A percentile compares a stretch with the other conserved stretches of the same genome.
phyloP scores from a whole-genome alignment of 1,139 yeast species.

The Spencermartinsiella ligniputridi region DNA sequence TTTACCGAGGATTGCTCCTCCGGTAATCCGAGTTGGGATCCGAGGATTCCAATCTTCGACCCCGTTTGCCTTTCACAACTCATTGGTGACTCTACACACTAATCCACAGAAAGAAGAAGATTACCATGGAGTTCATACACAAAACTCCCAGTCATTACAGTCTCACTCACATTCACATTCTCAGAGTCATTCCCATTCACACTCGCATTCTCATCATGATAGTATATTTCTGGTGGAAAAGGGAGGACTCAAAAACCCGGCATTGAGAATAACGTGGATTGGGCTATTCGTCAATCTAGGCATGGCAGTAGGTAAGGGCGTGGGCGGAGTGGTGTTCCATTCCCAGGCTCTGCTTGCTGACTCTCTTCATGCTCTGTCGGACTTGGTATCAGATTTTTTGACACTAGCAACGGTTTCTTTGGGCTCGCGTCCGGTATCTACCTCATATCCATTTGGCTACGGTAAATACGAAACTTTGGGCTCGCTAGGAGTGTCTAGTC shows the following conservation, averaged over 20 bases:
- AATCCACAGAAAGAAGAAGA: background rate
- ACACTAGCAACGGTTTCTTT: constrained; percentile 86
- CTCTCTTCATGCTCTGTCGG: constrained; percentile 88
- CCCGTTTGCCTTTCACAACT: background rate
- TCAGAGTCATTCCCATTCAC: constrained; percentile 23
- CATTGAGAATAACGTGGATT: constrained; percentile 88
- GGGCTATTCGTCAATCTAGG: constrained; percentile 80
- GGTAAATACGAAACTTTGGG: constrained; percentile 94
- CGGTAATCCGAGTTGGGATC: background rate
- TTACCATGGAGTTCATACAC: background rate
- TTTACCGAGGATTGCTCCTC: background rate
- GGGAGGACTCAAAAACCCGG: constrained; percentile 58
- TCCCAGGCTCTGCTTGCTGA: constrained; percentile 94
- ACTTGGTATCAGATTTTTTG: constrained; percentile 80
- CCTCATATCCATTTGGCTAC: constrained; percentile 75
- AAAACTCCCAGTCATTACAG: no score
- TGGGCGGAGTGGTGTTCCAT: constrained; percentile 88
- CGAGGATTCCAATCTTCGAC: background rate
- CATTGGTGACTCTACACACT: background rate
- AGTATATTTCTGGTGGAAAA: constrained; percentile 26
- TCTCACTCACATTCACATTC: background rate
- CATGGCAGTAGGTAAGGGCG: constrained; percentile 80
- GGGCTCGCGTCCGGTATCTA: constrained; percentile 61
- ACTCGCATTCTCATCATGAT: constrained; percentile 28
- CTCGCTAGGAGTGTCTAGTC: constrained; percentile 78